Base-by-base conservation (phyloP, 2,329 filamentous ascomycete genomes). In the Neophaeococcomyces aloes region DNA sequence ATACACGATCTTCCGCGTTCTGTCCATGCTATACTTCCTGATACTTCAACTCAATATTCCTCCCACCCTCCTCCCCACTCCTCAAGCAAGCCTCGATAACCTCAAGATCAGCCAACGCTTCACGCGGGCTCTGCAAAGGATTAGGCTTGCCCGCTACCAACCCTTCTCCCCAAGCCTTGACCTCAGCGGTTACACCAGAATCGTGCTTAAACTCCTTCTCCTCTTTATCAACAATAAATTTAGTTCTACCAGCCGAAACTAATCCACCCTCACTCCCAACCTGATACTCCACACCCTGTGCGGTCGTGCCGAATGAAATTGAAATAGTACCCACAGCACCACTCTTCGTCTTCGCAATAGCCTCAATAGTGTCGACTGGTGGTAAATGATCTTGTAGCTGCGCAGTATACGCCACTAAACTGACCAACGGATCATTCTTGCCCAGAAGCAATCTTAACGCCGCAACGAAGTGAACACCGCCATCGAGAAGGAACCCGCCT, bases 401-500 rank as follows among this genome's bases (percentile, higher is more conserved):
- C 15, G 62, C 60, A 0, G 70, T 69, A 33, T 70, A 72, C 1
- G 74, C 73, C 7, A 67, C 68, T 2, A 73, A 54, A 17, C 58
- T 61, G 2, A 64, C 60, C 29, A 68, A 57, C 1, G 64, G 61
- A 34, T 70, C 65, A 4, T 64, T 56, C 1, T 59, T 46, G 31
- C 69, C 62, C 3, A 78, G 58, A 44, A 78, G 54, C 31, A 72
- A 49, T 17, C 75, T 61, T 29, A 73, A 63, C 2, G 61, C 72
- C 19, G 75, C 74, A 25, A 72, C 57, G 46, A 70, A 70, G 51
- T 78, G 75, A 13, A 78, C 69, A 2, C 75, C 75, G 2, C 70
- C 74, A 46, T 79, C 75, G 1, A 79, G 65, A 35, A 79, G 51
- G 48, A 78, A 78, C 1, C 75, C 75, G 15, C 75, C 75, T 54